Conservation (phyloP, 148 eudicot genomes). For the Euryodendron excelsum region DNA sequence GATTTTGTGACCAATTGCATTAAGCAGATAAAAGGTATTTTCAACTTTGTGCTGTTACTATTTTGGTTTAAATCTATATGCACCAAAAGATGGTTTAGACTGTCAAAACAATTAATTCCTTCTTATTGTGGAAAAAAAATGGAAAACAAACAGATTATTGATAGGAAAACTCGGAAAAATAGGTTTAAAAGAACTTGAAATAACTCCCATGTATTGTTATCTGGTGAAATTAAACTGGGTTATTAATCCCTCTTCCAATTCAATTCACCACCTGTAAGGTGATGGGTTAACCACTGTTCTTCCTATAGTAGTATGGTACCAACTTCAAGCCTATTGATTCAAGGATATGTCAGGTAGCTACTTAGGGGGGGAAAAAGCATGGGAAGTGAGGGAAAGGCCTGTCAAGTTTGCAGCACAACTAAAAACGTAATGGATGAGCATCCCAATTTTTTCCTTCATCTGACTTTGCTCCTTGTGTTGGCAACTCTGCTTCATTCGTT, state of each 20-base stretch:
- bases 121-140: too few species aligned
- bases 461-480: neutral
- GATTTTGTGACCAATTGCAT: constrained; percentile 56
- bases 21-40: constrained; percentile 50
- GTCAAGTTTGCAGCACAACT: too few species aligned
- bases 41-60: neutral
- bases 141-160: neutral
- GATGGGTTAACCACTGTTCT: neutral
- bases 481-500: neutral
- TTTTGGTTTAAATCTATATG: neutral
- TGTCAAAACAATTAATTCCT: neutral
- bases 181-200: neutral
- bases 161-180: neutral
- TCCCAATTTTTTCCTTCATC: neutral
- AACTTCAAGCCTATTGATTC: neutral
- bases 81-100: neutral
- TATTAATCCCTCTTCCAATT: neutral
- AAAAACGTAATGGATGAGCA: neutral
- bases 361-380: neutral
- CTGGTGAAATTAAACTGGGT: neutral
- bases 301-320: neutral
- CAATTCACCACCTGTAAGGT: neutral
- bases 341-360: neutral
- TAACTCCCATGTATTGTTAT: neutral
- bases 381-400: neutral